Base-by-base conservation (phyloP, 1,284 basidiomycete genomes). In the Farysia itapuensis region DNA sequence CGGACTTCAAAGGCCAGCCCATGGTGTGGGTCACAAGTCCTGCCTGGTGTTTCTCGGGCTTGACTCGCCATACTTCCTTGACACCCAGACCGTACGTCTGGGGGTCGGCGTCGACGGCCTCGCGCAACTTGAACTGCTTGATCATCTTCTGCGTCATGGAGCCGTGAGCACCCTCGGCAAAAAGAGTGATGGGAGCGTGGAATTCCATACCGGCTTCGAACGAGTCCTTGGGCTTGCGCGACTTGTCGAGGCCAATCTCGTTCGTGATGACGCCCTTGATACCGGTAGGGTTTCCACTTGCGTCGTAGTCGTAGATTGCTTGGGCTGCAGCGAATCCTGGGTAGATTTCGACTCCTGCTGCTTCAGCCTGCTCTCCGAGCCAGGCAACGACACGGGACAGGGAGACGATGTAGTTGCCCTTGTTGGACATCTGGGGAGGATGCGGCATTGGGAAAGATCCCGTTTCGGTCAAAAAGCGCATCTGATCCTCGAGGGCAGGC, bases 171-270 rank as follows among this genome's bases (percentile, higher is more conserved):
- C 94, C 95, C 78, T 98, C 95, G 0, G 90, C 93, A 39, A 98
- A 83, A n/a, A 98, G 82, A 0, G 92, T 95, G 35, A 94, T 86
- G 73, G 89, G 92, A 28, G 94, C 87, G 46, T 87, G 86, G 80
- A 98, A 98, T 60, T 90, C 86, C 91, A 98, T 96, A 3, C 94
- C 94, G 1, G 93, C 90, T 78, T 97, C 93, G 74, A 93, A 98
- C 12, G 85, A 84, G 34, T 91, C 85, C 78, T 95, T 96, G 77
- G 87, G 86, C 52, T 84, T 81, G 24, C 84, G 84, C 44, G 85
- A 80, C 72, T 85, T 86, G 75, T 92, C 88, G 35, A 98, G 81
- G 6, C 94, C 94, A 25, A 96, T 92, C 72, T 97, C 94, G 72
- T 97, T 96, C 28, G 94, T 97, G 35, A 86, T 81, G 18, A 98